Evolutionary conservation across 805 yeast species (phyloP), one percentile per base, ranked within the genome.

Genomic region (Suhomyces prunicola): DNA sequence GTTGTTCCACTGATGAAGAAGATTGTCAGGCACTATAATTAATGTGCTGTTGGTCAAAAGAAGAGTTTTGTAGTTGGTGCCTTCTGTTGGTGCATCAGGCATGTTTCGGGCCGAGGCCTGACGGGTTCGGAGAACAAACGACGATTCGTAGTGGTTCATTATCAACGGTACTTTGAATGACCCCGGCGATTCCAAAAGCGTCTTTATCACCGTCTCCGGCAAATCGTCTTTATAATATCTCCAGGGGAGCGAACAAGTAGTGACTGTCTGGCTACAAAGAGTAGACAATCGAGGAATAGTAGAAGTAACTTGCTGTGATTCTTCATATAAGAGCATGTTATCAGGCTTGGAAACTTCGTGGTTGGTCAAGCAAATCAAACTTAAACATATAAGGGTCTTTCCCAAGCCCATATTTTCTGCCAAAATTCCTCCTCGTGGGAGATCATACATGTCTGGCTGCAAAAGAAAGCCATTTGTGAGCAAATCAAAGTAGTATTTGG

Each of bases 321-420:
- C 52, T 1, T 55, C 58, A 26, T 57, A 56, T 7, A 66, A 54
- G 5, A 68, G 52, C 31, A 63, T 39, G 48, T 69, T 68, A 3
- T 56, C 56, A 0, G 87, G 86, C 36, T 66, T 50, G 1, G 87
- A 74, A 1, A 77, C 60, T 47, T 86, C 87, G 58, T 65, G 68
- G 56, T 79, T 82, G 0, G 90, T 78, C 6, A 79, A 59, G 56
- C 86, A 79, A 0, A 86, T 74, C 47, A 84, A 67, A 3, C 85
- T 81, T 26, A 84, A 65, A 58, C 86, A 82, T 5, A 84, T 83
- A 47, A 83, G 74, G 0, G 88, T 84, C 61, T 84, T 84, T 0
- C 88, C 88, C 40, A 83, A 68, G 0, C 88, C 88, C 88, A 84
- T 84, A 74, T 83, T 83, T 53, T 84, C 88, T 1, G 87, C 87